Base-by-base conservation (phyloP, 2,329 filamentous ascomycete genomes). In the Nothophoma quercina region DNA sequence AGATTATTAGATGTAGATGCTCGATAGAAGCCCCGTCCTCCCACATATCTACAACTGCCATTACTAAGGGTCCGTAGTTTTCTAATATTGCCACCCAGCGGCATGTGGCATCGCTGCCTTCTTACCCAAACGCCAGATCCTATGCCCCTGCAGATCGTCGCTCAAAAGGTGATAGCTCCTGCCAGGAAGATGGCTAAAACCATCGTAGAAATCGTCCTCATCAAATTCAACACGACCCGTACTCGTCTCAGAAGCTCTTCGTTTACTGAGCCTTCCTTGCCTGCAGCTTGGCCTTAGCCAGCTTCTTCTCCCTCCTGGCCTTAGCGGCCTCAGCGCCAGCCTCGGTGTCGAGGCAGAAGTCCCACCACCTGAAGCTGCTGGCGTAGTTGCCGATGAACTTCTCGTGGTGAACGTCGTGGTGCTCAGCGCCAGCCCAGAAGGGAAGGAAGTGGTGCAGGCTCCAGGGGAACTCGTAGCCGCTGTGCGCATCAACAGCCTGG, bases 301-400 rank as follows among this genome's bases (percentile, higher is more conserved):
- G 68, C 85, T 90, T 93, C 76, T 81, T 86, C 77, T 95, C 91
- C 55, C 92, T 85, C 71, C 93, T 88, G 72, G 83, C 85, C 86
- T 92, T 93, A 67, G 89, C 84, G 32, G 93, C 91, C 77, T 96
- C 93, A 29, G 90, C 85, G 45, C 90, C 91, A 60, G 91, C 91
- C 83, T 99, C 93, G 57, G 95, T 99, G 77, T 97, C 93, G 63
- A 98, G 83, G 65, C 88, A 75, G 75, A 89, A 96, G 80, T 99
- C 95, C 95, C 95, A 99, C 95, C 95, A 99, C 76, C 93, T 86
- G 86, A 99, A 99, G 82, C 91, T 96, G 73, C 92, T 96, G 43
- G 93, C 83, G 75, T 98, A 99, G 82, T 99, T 99, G 67, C 95
- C 95, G 60, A 99, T 92, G 79, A 99, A 99, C 74, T 92, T 91